phyloP scores from a whole-genome alignment of 1,139 yeast genomes.

The Zhuliangozyma blackwelliae region DNA sequence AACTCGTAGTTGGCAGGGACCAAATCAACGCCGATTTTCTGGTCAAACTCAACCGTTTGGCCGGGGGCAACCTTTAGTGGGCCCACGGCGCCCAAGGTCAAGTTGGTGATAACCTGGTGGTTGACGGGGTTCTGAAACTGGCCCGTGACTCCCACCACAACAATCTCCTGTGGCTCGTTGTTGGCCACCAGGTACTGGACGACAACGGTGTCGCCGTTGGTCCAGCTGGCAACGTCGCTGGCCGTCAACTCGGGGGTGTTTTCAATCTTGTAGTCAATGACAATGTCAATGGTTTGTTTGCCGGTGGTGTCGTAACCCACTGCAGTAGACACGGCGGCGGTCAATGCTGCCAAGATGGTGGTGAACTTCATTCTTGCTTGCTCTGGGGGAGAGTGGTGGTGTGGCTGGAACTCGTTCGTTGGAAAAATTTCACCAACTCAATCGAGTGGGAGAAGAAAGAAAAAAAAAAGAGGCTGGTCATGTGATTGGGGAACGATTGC shows the following conservation, averaged over 20 bases:
- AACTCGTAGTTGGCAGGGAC: slow-evolving; percentile 57
- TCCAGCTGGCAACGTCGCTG: slow-evolving; percentile 37
- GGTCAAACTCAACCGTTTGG: slow-evolving; percentile 45
- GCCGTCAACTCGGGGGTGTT: slow-evolving; percentile 35
- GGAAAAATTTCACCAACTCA: too few relatives aligned
- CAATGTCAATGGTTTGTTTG: slow-evolving; percentile 28
- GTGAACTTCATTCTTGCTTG: slow-evolving; percentile 16
- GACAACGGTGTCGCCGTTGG: slow-evolving; percentile 52
- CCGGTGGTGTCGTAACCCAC: slow-evolving; percentile 16
- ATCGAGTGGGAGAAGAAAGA: too few relatives aligned
- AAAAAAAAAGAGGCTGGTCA: too few relatives aligned
- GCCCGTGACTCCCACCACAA: slow-evolving; percentile 75
- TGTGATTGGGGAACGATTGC: too few relatives aligned
- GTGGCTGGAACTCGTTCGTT: too few relatives aligned
- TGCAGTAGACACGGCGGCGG: slow-evolving; percentile 15
- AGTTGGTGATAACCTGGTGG: slow-evolving; percentile 50
- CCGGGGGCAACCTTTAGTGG: slow-evolving; percentile 54
- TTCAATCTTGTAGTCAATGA: slow-evolving; percentile 37
- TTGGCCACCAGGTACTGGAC: slow-evolving; percentile 55
- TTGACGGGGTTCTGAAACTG: slow-evolving; percentile 54
- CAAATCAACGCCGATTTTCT: slow-evolving; percentile 52
- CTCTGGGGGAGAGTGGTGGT: too few relatives aligned
- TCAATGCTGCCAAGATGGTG: slow-evolving; percentile 13
- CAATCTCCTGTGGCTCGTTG: slow-evolving; percentile 47
- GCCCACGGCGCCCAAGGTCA: slow-evolving; percentile 64